These are phyloP conservation scores for Aureobasidium namibiae DNA, from an alignment of 2,329 filamentous ascomycete genomes.

Conservation along the genomic window DNA sequence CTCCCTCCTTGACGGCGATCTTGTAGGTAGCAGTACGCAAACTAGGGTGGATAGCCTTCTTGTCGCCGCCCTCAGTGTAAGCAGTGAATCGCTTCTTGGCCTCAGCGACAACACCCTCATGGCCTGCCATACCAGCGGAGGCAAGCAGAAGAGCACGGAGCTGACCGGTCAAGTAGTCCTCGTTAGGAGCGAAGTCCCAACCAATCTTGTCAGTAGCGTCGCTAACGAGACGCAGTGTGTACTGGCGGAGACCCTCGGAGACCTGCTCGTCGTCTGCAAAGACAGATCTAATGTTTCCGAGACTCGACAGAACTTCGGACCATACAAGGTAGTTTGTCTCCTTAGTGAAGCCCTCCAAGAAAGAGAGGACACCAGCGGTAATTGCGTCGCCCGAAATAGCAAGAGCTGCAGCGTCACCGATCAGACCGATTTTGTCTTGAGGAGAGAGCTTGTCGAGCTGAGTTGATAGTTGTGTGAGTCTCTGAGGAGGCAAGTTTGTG, in stretches of 20 bases:
- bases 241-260: conserved; percentile 65
- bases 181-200: conserved; percentile 71
- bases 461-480: conserved; percentile 70
- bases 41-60: conserved; percentile 67
- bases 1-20: conserved; percentile 66
- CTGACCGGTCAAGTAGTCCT: conserved; percentile 75
- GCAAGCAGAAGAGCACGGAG: conserved; percentile 74
- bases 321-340: conserved; percentile 86
- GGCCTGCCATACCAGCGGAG: conserved; percentile 66
- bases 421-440: conserved; percentile 86
- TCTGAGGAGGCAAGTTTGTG: conserved; percentile 82
- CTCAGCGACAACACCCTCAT: conserved; percentile 63
- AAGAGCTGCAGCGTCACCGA: conserved; percentile 82
- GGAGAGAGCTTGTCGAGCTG: conserved; percentile 68
- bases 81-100: conserved; percentile 70
- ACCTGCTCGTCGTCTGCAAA: conserved; percentile 70
- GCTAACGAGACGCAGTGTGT: conserved; percentile 67
- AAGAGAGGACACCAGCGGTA: conserved; percentile 71
- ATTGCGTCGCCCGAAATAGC: conserved; percentile 79
- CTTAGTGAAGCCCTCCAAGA: conserved; percentile 73
- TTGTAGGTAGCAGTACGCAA: conserved; percentile 74
- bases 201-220: conserved; percentile 70
- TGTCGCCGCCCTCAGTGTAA: conserved; percentile 63
- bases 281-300: conserved; percentile 71
- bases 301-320: conserved; percentile 71